phyloP scores from a whole-genome alignment of 371 early-diverging fungal genomes.

The Smittium mucronatum region DNA sequence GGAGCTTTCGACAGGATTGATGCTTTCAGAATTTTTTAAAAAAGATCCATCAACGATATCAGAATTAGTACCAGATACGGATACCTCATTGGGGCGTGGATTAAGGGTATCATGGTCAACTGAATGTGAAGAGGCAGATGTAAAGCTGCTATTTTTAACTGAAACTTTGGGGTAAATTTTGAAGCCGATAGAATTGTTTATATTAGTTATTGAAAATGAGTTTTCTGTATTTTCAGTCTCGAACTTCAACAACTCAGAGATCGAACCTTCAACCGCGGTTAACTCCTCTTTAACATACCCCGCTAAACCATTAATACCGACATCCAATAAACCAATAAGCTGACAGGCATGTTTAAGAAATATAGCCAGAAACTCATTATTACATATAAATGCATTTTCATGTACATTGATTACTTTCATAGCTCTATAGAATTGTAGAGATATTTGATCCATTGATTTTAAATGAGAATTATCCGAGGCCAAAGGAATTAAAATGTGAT shows the following conservation, averaged over 20 bases:
- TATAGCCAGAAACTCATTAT: conserved; percentile 1
- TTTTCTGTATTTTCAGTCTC: background rate
- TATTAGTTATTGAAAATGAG: background rate
- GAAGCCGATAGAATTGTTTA: background rate
- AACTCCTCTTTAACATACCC: background rate
- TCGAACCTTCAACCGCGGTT: background rate
- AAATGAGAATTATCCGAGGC: too few relatives aligned
- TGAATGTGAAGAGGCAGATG: background rate
- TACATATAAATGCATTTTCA: conserved; percentile 7
- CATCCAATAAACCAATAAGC: background rate
- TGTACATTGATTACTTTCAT: background rate
- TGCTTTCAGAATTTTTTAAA: background rate
- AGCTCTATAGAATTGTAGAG: background rate
- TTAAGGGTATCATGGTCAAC: background rate
- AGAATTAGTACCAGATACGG: background rate
- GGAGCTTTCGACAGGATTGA: background rate
- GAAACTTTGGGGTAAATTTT: background rate
- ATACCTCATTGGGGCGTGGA: background rate
- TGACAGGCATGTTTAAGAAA: background rate
- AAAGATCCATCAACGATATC: background rate
- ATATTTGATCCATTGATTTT: background rate
- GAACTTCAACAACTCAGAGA: background rate
- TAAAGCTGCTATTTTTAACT: too few relatives aligned
- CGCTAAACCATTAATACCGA: background rate
- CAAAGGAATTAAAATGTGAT: too few relatives aligned